These are phyloP conservation scores for Phytophthora pisi DNA, from an alignment of 352 stramenopile species.

Conservation along the genomic window DNA sequence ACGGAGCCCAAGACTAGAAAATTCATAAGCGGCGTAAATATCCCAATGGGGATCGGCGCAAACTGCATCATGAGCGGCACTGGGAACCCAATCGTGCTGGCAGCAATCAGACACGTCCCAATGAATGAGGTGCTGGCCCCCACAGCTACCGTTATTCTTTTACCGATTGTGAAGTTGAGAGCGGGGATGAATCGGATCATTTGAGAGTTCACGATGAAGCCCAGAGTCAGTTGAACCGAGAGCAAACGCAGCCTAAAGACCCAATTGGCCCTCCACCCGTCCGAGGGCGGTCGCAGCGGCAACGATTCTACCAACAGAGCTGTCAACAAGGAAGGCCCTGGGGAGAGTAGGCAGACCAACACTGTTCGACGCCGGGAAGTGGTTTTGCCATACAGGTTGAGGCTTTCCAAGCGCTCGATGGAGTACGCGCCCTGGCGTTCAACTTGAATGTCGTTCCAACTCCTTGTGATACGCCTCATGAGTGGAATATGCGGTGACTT, in stretches of 20 bases:
- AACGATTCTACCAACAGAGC: not conserved
- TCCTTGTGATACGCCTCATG: not conserved
- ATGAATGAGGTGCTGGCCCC: not conserved
- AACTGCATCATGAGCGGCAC: not conserved
- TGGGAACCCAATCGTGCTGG: not conserved
- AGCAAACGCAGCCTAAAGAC: not conserved
- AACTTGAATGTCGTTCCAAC: constrained; percentile 15
- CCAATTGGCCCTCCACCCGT: not conserved
- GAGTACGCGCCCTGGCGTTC: constrained; percentile 17
- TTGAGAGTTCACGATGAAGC: not conserved
- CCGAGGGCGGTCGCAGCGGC: not conserved
- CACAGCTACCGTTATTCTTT: not conserved
- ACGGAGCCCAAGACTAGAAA: not conserved
- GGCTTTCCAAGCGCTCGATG: constrained; percentile 10
- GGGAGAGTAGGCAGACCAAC: not conserved
- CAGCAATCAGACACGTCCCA: not conserved
- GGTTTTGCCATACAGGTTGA: constrained; percentile 8
- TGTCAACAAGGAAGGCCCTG: not conserved
- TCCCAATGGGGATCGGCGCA: not conserved
- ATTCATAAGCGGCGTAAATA: not conserved
- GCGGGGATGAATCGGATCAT: not conserved
- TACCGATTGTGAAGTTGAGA: not conserved
- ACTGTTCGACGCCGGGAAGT: not conserved
- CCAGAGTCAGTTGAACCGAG: not conserved
- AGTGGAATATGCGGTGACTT: not conserved